phyloP scores from a whole-genome alignment of 2,329 filamentous ascomycete genomes.

The Chrysosporium keratinophilum region DNA sequence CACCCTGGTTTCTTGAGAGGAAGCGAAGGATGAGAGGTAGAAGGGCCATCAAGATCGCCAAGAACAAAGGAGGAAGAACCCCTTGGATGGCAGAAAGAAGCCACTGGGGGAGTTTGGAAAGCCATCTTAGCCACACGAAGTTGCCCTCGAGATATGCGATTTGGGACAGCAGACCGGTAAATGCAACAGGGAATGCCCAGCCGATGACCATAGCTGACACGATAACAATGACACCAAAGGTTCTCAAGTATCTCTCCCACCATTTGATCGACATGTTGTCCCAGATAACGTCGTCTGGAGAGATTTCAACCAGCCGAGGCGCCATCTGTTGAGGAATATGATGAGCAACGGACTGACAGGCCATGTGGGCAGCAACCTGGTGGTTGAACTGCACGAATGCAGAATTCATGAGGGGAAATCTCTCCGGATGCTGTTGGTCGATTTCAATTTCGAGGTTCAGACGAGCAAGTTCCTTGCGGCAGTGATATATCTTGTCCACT shows the following conservation, averaged over 20 bases:
- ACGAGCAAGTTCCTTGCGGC: slow-evolving; percentile 72
- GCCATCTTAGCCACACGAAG: slow-evolving; percentile 60
- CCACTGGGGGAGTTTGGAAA: slow-evolving; percentile 50
- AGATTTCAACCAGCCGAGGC: slow-evolving; percentile 84
- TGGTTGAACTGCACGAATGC: slow-evolving; percentile 98
- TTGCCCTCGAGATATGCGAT: slow-evolving; percentile 57
- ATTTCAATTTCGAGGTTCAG: slow-evolving; percentile 85
- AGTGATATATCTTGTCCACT: slow-evolving; percentile 90
- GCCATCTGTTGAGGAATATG: slow-evolving; percentile 91
- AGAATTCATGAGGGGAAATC: slow-evolving; percentile 85
- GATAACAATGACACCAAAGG: slow-evolving; percentile 52
- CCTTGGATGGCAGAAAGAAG: slow-evolving; percentile 65
- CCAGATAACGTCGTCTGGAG: slow-evolving; percentile 87
- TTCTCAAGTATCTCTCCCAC: slow-evolving; percentile 79
- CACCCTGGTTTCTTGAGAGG: slow-evolving; percentile 62
- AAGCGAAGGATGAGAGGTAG: slow-evolving; percentile 69
- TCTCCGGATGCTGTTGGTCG: slow-evolving; percentile 75
- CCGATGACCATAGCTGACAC: slow-evolving; percentile 69
- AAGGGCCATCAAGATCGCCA: slow-evolving; percentile 68
- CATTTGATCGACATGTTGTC: slow-evolving; percentile 92
- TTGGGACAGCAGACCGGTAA: slow-evolving; percentile 73
- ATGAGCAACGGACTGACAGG: slow-evolving; percentile 81
- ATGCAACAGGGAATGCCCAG: slow-evolving; percentile 84
- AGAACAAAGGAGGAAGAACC: slow-evolving; percentile 68
- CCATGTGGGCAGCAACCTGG: slow-evolving; percentile 96